Percentiles rank a stretch among this genome's conserved stretches.
Evolutionary conservation across 495 filamentous ascomycete genomes (phyloP).

Genomic region (Alectoria sarmentosa): DNA sequence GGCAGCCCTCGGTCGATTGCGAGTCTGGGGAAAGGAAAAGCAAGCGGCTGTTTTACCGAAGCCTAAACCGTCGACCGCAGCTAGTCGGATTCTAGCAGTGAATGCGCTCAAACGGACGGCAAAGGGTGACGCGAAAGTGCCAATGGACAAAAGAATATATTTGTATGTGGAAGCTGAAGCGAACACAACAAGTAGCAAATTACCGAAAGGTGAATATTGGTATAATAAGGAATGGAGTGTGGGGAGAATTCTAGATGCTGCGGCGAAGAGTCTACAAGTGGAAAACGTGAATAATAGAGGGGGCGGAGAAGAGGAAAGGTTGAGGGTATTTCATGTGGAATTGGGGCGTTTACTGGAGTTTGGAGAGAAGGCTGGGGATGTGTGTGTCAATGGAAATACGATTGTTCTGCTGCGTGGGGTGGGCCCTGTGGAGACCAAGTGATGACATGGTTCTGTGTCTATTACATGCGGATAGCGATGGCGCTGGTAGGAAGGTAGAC

Average conservation of each 20-base stretch:
- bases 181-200: conserved; percentile 64
- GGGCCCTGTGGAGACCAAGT: conserved; percentile 40
- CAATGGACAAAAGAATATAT: conserved; percentile 75
- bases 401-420: conserved; percentile 84
- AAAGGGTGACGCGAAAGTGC: conserved; percentile 78
- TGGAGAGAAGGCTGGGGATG: conserved; percentile 68
- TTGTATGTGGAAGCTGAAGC: conserved; percentile 79
- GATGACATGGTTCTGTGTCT: background rate
- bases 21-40: conserved; percentile 60
- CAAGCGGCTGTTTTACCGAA: conserved; percentile 47
- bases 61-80: conserved; percentile 51
- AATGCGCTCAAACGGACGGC: conserved; percentile 76
- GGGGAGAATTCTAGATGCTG: conserved; percentile 79
- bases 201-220: conserved; percentile 73
- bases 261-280: conserved; percentile 71
- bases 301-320: conserved; percentile 64
- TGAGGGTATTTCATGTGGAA: conserved; percentile 89
- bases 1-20: conserved; percentile 56
- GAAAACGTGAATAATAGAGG: conserved; percentile 84
- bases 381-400: conserved; percentile 70
- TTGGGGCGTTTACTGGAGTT: conserved; percentile 80
- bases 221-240: conserved; percentile 84
- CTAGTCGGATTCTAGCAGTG: conserved; percentile 53
- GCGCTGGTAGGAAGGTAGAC: conserved; percentile 11
- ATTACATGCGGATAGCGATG: conserved; percentile 20